Percentiles rank a stretch among this genome's conserved stretches.
Evolutionary conservation across 2,329 filamentous ascomycete genomes (phyloP).

Genomic region (Xylariaceae sp.): DNA sequence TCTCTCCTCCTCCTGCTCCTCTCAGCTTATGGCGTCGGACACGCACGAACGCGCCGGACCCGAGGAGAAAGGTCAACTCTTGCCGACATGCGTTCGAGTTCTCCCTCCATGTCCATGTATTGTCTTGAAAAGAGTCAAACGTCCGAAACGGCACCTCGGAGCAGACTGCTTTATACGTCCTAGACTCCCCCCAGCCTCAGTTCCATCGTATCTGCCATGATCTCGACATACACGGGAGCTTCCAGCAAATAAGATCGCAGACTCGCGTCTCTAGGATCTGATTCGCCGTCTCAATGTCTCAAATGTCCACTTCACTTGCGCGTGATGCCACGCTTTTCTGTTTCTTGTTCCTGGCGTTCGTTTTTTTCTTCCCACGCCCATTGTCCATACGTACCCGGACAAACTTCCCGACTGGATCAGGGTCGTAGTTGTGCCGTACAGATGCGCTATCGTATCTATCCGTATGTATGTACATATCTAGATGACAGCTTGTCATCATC

Average conservation of each 20-base stretch:
- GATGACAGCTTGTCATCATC: too few species aligned
- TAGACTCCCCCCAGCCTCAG: not conserved
- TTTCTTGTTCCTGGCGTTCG: slow-evolving; percentile 11
- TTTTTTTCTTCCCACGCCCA: slow-evolving; percentile 9
- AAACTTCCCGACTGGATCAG: too few species aligned
- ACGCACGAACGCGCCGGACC: not conserved
- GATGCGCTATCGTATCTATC: too few species aligned
- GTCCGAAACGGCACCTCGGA: slow-evolving; percentile 6
- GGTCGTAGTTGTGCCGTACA: too few species aligned
- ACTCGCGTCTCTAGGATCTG: slow-evolving; percentile 13
- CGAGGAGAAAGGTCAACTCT: not conserved
- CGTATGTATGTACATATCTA: too few species aligned
- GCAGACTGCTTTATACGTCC: not conserved
- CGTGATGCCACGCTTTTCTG: slow-evolving; percentile 16
- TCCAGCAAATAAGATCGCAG: slow-evolving; percentile 13
- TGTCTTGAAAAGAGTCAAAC: slow-evolving; percentile 9
- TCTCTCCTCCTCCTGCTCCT: not conserved
- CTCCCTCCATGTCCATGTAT: not conserved
- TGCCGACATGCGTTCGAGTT: not conserved
- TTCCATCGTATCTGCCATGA: not conserved
- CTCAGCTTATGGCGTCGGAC: slow-evolving; percentile 7
- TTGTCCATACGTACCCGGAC: not conserved
- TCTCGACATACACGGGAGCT: slow-evolving; percentile 9
- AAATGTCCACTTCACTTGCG: slow-evolving; percentile 12
- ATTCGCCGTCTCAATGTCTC: slow-evolving; percentile 14